A percentile compares a stretch with the other conserved stretches of the same genome.
Conservation (phyloP, 148 eudicot genomes). For the Dianthus caryophyllus region DNA sequence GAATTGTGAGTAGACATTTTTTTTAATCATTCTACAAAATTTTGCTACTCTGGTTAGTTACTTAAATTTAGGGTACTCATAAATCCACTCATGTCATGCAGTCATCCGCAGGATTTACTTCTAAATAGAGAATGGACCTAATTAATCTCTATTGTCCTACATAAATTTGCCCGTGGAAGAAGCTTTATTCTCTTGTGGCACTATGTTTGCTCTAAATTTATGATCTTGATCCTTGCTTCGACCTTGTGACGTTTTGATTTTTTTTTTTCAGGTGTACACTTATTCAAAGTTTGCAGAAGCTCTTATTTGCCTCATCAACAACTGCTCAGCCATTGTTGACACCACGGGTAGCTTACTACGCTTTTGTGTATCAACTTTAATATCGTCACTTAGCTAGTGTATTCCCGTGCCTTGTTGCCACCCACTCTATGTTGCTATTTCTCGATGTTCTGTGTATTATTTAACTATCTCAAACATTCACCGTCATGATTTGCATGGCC, state of each 20-base stretch:
- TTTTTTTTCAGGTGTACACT: constrained; percentile 62
- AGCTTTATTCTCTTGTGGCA: too few species aligned
- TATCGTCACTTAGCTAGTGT: background rate
- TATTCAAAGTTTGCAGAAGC: constrained; percentile 87
- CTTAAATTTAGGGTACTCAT: too few species aligned
- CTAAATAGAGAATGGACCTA: too few species aligned
- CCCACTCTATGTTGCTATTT: background rate
- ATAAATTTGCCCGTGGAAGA: too few species aligned
- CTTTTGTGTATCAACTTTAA: background rate
- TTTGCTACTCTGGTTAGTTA: background rate
- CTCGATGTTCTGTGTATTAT: background rate
- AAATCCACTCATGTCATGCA: too few species aligned
- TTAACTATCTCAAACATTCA: background rate
- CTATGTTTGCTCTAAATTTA: too few species aligned
- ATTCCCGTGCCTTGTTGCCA: background rate
- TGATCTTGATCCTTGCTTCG: background rate
- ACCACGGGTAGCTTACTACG: constrained; percentile 54
- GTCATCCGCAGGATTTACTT: too few species aligned
- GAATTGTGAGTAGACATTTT: constrained; percentile 61
- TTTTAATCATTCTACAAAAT: background rate
- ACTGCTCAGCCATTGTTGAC: constrained; percentile 95
- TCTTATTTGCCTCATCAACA: constrained; percentile 90
- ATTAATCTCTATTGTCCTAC: too few species aligned
- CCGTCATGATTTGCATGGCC: background rate
- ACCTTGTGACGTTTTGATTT: constrained; percentile 4